Evolutionary conservation across 495 filamentous ascomycete genomes (phyloP), one percentile per base, ranked within the genome.

Genomic region (Trichoderma asperelloides): DNA sequence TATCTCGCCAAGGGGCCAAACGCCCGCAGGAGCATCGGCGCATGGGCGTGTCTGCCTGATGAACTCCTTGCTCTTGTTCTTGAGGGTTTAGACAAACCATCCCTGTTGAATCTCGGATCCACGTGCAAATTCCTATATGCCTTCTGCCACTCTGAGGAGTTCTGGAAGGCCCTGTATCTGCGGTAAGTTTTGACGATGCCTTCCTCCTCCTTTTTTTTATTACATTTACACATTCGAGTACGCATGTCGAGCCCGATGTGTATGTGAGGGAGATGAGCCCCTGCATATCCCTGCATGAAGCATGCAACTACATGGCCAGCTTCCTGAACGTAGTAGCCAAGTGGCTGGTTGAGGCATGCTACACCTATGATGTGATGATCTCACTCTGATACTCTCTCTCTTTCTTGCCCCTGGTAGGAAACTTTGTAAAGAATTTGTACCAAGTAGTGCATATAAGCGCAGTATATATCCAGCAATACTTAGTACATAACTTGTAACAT

Each of bases 41-140:
- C 71, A 3, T 87, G 97, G 69, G 78, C 81, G 47, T 71, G 72
- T 16, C 77, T 96, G 60, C 89, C 93, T 8, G 95, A 98, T 71
- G 94, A 98, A 75, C 71, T 96, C 71, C 82, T 97, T 43, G 76
- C 89, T 65, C 81, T 88, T 55, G 69, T 96, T 25, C 76, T 98
- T 66, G 94, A 96, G 74, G 85, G 76, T 70, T 79, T 98, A 23
- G 88, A 96, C 72, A 79, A 83, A 55, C 67, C 70, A 33, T 80
- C 82, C 57, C 77, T 98, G 63, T 74, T 88, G 65, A 74, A 79
- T 5, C 74, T 97, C 28, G 91, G 92, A n/a, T 83, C 84, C 63
- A 90, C 94, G 5, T 97, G 95, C 79, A 92, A 89, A 75, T 90
- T 91, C 40, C 81, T 97, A 18, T 96, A 93, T 80, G 95, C 93